Evolutionary conservation across 148 eudicot genomes (phyloP).

Genomic region (Pharnaceum exiguum): DNA sequence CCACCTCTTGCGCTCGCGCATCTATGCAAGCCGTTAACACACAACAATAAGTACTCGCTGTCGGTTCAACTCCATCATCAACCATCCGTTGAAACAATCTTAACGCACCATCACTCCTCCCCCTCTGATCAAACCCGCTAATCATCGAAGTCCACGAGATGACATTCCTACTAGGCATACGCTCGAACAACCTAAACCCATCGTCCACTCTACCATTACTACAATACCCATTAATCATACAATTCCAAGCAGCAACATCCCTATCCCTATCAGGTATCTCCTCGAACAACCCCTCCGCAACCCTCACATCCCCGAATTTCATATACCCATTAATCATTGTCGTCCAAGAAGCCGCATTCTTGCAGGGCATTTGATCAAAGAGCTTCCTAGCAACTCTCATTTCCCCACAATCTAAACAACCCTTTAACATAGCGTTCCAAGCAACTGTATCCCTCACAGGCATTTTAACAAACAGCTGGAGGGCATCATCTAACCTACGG

Average conservation of each 20-base stretch:
- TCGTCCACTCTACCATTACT: conserved; percentile 43
- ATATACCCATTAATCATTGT: conserved; percentile 68
- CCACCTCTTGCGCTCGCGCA: conserved; percentile 25
- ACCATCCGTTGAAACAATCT: conserved; percentile 44
- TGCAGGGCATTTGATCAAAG: conserved; percentile 62
- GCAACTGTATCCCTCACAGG: conserved; percentile 44
- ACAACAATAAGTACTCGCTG: conserved; percentile 42
- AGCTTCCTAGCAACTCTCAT: conserved; percentile 37
- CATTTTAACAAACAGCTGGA: conserved; percentile 64
- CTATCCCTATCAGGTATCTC: conserved; percentile 60
- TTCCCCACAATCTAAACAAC: conserved; percentile 65
- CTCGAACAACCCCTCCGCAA: conserved; percentile 52
- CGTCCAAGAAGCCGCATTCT: conserved; percentile 72
- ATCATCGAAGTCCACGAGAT: conserved; percentile 88
- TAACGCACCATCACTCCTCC: conserved; percentile 57
- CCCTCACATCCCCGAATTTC: conserved; percentile 39
- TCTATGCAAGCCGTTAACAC: conserved; percentile 64
- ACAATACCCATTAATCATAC: conserved; percentile 76
- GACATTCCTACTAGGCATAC: conserved; percentile 55
- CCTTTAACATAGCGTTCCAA: conserved; percentile 75
- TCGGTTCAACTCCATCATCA: conserved; percentile 35
- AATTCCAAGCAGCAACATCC: conserved; percentile 74
- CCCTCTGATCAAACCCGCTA: conserved; percentile 73
- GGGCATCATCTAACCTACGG: conserved; percentile 45
- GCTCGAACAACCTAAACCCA: conserved; percentile 50